Base-by-base conservation (phyloP, 176 grass and related monocot genomes). In the Oryza rufipogon region DNA sequence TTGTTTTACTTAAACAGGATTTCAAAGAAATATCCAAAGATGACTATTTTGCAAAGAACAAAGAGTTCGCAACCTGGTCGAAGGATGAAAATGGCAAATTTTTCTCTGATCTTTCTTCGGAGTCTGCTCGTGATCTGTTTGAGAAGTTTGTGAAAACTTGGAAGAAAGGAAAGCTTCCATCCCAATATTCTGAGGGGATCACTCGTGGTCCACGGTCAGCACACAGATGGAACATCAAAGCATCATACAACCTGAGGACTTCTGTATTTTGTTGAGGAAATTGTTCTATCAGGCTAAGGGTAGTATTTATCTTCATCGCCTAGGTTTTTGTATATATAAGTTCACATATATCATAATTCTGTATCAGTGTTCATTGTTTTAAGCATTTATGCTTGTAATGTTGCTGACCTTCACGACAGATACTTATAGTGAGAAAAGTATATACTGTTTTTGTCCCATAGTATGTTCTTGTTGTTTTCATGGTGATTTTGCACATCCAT, bases 31-130 rank as follows among this genome's bases (percentile, higher is more conserved):
- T 96, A 61, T 94, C 96, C 49, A 92, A 99, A 79, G 93, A 96
- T 54, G 93, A 99, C 81, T 99, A 99, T 34, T 99, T 94, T 51
- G 81, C 96, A 17, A 99, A 94, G 76, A 99, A 89, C 88, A 96
- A 96, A 15, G 96, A 99, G 71, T 99, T 99, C 19, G 86, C 93
- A 7, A 92, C 93, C 7, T 99, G 96, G 91, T 87, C 94, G 61
- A 96, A 94, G 84, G 90, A 96, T 91, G 86, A 92, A 80, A 90
- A 90, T 68, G 77, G 78, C 22, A 94, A 96, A 82, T 99, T 91
- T 88, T 99, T 99, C 76, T 94, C 86, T 28, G 93, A 99, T 61
- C 93, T 99, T 76, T 91, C 93, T 64, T 92, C 96, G 19, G 93
- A 94, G 45, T 71, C 87, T 70, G 89, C 96, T 80, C 88, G 80